Evolutionary conservation across 176 grass and related monocot genomes (phyloP).

Genomic region (Leersia perrieri): DNA sequence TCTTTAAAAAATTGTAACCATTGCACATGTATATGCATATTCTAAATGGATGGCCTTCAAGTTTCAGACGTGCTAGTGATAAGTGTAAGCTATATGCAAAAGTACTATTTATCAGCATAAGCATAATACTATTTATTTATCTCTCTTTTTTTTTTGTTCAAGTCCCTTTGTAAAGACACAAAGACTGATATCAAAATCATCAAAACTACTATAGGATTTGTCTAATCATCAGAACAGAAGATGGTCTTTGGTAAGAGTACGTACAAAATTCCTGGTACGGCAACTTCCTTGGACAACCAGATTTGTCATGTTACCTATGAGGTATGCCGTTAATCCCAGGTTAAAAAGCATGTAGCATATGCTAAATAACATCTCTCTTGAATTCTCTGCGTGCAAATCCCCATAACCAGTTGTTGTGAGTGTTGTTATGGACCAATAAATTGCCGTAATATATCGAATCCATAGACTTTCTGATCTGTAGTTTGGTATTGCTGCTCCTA

Average conservation of each 20-base stretch:
- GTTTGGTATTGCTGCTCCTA: slow-evolving; percentile 68
- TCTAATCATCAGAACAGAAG: no score
- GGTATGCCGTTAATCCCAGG: slow-evolving; percentile 75
- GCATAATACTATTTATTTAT: background rate
- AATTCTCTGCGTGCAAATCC: slow-evolving; percentile 81
- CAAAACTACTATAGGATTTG: background rate
- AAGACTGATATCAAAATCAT: slow-evolving; percentile 1
- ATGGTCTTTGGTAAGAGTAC: slow-evolving; percentile 30
- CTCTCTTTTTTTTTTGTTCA: background rate
- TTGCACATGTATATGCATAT: no score
- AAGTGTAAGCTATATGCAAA: background rate
- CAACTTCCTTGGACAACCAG: slow-evolving; percentile 79
- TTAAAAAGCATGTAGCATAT: slow-evolving; percentile 91
- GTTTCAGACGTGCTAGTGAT: background rate
- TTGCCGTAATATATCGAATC: slow-evolving; percentile 72
- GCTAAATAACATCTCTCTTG: slow-evolving; percentile 77
- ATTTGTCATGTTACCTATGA: slow-evolving; percentile 96
- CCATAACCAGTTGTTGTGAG: slow-evolving; percentile 87
- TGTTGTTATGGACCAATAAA: slow-evolving; percentile 95
- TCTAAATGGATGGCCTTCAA: background rate
- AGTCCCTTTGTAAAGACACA: background rate
- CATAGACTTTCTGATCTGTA: slow-evolving; percentile 71
- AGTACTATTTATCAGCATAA: background rate
- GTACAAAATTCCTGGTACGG: slow-evolving; percentile 84
- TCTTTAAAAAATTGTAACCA: no score